These are phyloP conservation scores for Fusarium proliferatum DNA, from an alignment of 2,329 filamentous ascomycete genomes.

Conservation along the genomic window DNA sequence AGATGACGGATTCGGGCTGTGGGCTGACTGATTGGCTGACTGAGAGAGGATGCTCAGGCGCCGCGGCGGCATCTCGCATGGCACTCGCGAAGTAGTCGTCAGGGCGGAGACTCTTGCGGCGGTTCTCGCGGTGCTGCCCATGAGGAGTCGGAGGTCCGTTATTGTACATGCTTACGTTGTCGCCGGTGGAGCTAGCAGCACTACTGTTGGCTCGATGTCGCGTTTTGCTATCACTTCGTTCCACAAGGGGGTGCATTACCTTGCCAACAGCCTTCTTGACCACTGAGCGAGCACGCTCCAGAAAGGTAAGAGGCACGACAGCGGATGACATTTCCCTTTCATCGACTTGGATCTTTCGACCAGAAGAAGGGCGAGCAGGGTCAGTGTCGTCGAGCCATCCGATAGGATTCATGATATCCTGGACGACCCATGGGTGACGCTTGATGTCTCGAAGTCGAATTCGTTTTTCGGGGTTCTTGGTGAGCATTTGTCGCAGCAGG, in stretches of 20 bases:
- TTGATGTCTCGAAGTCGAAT: slow-evolving; percentile 94
- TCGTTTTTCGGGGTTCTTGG: slow-evolving; percentile 88
- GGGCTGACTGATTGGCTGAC: slow-evolving; percentile 41
- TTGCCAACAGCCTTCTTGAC: slow-evolving; percentile 75
- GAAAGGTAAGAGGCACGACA: slow-evolving; percentile 87
- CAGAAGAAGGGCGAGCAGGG: slow-evolving; percentile 79
- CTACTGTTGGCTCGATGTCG: slow-evolving; percentile 70
- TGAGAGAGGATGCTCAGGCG: slow-evolving; percentile 41
- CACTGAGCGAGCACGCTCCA: slow-evolving; percentile 85
- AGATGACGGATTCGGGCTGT: slow-evolving; percentile 46
- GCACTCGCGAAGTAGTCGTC: slow-evolving; percentile 64
- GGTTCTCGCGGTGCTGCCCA: slow-evolving; percentile 57
- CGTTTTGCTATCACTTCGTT: slow-evolving; percentile 65
- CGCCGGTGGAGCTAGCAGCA: slow-evolving; percentile 71
- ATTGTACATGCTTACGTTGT: slow-evolving; percentile 60
- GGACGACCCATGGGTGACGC: slow-evolving; percentile 89
- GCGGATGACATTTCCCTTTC: slow-evolving; percentile 89
- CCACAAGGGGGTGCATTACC: slow-evolving; percentile 69
- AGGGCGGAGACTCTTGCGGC: slow-evolving; percentile 65
- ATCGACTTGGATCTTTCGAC: slow-evolving; percentile 90
- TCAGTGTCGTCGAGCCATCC: slow-evolving; percentile 96
- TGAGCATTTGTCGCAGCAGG: slow-evolving; percentile 80
- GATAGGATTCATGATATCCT: slow-evolving; percentile 78
- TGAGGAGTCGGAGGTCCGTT: slow-evolving; percentile 63
- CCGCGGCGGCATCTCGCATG: slow-evolving; percentile 49